A percentile compares a stretch with the other conserved stretches of the same genome.
These are phyloP conservation scores for Alternaria novae-zelandiae DNA, from an alignment of 2,329 filamentous ascomycete species.

Conservation along the genomic window DNA sequence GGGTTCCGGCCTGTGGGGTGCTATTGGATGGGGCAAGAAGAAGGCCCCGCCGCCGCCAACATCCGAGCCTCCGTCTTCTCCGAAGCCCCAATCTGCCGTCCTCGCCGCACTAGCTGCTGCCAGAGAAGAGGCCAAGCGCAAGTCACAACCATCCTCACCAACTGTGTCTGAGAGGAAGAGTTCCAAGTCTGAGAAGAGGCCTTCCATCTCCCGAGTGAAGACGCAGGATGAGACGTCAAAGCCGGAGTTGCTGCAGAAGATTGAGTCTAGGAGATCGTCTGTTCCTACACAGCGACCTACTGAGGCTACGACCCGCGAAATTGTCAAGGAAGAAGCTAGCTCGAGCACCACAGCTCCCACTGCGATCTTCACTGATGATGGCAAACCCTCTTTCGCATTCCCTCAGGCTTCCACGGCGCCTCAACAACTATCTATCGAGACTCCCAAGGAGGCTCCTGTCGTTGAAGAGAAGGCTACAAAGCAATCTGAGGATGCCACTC, in stretches of 20 bases:
- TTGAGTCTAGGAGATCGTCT: not conserved
- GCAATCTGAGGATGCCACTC: not conserved
- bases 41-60: conserved; percentile 20
- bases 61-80: conserved; percentile 12
- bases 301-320: not conserved
- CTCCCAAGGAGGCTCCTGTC: not conserved
- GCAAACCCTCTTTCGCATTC: conserved; percentile 4
- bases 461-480: not conserved
- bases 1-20: conserved; percentile 36
- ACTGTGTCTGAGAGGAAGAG: conserved; percentile 7
- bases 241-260: conserved; percentile 4
- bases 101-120: conserved; percentile 14
- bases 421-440: not conserved
- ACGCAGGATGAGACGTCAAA: conserved; percentile 1
- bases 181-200: conserved; percentile 2
- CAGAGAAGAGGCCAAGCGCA: conserved; percentile 10
- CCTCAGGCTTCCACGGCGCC: not conserved
- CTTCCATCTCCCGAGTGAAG: not conserved
- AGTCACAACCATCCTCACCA: not conserved
- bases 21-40: conserved; percentile 44
- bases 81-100: conserved; percentile 12
- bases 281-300: not conserved
- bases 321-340: not conserved
- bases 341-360: not conserved
- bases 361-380: conserved; percentile 7